Evolutionary conservation across 768 basidiomycete species (phyloP), one percentile per base, ranked within the genome.

Genomic region (Pleurotus giganteus): DNA sequence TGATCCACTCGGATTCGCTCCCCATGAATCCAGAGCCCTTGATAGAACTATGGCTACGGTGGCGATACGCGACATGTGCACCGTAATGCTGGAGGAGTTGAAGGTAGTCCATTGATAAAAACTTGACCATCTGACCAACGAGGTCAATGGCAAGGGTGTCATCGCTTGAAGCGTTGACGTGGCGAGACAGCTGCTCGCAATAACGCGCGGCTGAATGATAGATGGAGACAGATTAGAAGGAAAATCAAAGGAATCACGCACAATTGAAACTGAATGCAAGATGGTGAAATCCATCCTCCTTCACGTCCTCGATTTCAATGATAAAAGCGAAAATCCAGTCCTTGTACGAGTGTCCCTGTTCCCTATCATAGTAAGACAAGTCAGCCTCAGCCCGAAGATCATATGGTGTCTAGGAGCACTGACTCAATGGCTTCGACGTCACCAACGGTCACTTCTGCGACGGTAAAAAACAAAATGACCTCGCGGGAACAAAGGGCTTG

Each of bases 401-500:
- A 32, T 32, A 13, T 13, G 31, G 13, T 13, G 13, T 32, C 6
- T 32, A 32, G 13, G 31, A 32, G 7, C 31, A 32, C 56, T 55
- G 15, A 36, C 11, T 39, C 54, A 51, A 59, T 57, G 24, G 32
- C 32, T 4, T 39, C 44, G 17, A 31, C 53, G 28, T 53, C 42
- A 21, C 59, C 57, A 4, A 59, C 44, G 24, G 46, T n/a, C 1
- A 63, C 27, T 8, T 63, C 56, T 8, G 57, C 56, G 24, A 59
- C 47, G 17, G 55, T 59, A 43, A 65, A 56, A 53, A 55, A 58
- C 19, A 63, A 54, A 12, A 63, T 46, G 36, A 61, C 61, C 44
- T 65, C 64, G n/a, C 57, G 52, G 2, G 34, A 44, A 47, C 64
- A 65, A 9, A 65, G 47, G 15, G 58, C 59, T 43, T 54, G 55